Percentiles rank a stretch among this genome's conserved stretches.
Evolutionary conservation across 192 early-diverging fungal species (phyloP).

Genomic region (Coemansia sp.): DNA sequence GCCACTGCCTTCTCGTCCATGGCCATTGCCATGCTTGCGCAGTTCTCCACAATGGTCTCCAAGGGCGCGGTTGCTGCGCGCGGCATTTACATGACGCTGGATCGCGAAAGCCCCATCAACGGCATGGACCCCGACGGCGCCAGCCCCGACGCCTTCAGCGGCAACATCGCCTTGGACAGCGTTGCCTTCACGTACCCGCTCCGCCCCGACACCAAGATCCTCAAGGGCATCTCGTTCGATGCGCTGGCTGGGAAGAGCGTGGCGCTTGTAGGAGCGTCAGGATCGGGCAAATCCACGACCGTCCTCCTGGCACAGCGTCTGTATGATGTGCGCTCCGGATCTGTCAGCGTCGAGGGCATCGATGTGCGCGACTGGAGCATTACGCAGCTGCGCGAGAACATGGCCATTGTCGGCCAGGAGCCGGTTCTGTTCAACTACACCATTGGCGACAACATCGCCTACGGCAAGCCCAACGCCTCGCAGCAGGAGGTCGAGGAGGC

Average conservation of each 20-base stretch:
- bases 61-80: slow-evolving; percentile 81
- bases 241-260: slow-evolving; percentile 66
- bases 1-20: slow-evolving; percentile 61
- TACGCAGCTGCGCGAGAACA: slow-evolving; percentile 63
- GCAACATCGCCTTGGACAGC: slow-evolving; percentile 46
- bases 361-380: slow-evolving; percentile 64
- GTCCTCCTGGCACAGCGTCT: slow-evolving; percentile 69
- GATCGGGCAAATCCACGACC: slow-evolving; percentile 77
- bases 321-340: slow-evolving; percentile 70
- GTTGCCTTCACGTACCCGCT: slow-evolving; percentile 65
- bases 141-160: slow-evolving; percentile 63
- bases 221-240: slow-evolving; percentile 60
- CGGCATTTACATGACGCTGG: slow-evolving; percentile 71
- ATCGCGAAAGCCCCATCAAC: slow-evolving; percentile 67
- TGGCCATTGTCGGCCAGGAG: slow-evolving; percentile 89
- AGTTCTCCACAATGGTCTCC: slow-evolving; percentile 68
- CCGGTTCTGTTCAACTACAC: slow-evolving; percentile 85
- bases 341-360: slow-evolving; percentile 59
- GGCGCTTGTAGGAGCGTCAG: slow-evolving; percentile 81
- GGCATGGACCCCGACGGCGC: slow-evolving; percentile 43
- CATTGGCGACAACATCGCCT: slow-evolving; percentile 85
- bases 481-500: slow-evolving; percentile 61
- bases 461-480: slow-evolving; percentile 62
- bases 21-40: slow-evolving; percentile 56
- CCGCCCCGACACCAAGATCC: slow-evolving; percentile 62